Conservation (phyloP, 371 early-diverging fungal genomes). For the Syncephalis fuscata region DNA sequence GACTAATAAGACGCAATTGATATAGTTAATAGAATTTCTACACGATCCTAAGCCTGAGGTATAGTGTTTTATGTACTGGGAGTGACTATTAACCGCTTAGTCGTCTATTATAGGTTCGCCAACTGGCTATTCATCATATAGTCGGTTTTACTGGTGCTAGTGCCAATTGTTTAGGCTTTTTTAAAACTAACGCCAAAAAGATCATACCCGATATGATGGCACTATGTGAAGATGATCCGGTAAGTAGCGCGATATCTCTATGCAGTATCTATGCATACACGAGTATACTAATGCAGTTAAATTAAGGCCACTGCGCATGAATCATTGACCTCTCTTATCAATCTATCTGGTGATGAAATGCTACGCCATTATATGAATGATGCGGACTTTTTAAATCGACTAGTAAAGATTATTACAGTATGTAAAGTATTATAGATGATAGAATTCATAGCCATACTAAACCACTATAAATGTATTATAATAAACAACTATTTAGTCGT, state of each 20-base stretch:
- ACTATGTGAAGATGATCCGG: constrained; percentile 49
- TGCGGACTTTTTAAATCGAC: constrained; percentile 37
- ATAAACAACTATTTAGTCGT: constrained; percentile 14
- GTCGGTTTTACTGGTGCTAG: constrained; percentile 47
- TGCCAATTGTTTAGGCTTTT: constrained; percentile 37
- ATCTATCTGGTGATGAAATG: constrained; percentile 50
- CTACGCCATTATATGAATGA: constrained; percentile 41
- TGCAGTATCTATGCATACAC: not conserved
- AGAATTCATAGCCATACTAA: too few relatives aligned
- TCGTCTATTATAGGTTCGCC: constrained; percentile 31
- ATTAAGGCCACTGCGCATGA: constrained; percentile 63
- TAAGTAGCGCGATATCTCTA: constrained; percentile 11
- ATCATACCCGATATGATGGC: constrained; percentile 50
- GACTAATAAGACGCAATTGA: not conserved
- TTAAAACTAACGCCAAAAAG: constrained; percentile 33
- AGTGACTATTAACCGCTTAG: not conserved
- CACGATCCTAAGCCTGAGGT: constrained; percentile 45
- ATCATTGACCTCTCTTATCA: constrained; percentile 65
- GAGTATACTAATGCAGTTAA: not conserved
- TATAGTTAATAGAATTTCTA: constrained; percentile 24
- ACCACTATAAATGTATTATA: too few relatives aligned
- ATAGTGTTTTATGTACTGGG: constrained; percentile 5
- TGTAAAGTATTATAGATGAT: too few relatives aligned
- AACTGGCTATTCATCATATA: constrained; percentile 64
- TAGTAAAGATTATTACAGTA: constrained; percentile 47